phyloP scores from a whole-genome alignment of 352 stramenopile genomes.

The Pseudoperonospora humuli region DNA sequence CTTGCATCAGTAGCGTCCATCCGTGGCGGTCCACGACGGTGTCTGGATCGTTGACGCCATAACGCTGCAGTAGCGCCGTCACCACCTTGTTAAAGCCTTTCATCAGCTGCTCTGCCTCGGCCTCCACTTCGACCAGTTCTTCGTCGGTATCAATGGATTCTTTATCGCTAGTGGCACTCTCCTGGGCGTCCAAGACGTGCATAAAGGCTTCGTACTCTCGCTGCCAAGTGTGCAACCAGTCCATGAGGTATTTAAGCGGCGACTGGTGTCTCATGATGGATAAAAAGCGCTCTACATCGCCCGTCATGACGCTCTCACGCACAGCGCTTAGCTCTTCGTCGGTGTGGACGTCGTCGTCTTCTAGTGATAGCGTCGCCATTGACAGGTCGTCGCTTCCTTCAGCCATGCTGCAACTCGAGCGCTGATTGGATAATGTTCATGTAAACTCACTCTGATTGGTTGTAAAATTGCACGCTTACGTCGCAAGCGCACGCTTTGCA shows the following conservation, averaged over 20 bases:
- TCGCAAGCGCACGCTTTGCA: too few relatives aligned
- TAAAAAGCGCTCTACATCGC: conserved; percentile 44
- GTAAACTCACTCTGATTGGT: conserved; percentile 12
- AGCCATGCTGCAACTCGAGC: conserved; percentile 14
- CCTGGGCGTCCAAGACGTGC: conserved; percentile 56
- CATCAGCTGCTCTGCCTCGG: conserved; percentile 58
- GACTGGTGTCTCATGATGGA: conserved; percentile 22
- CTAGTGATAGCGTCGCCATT: conserved; percentile 37
- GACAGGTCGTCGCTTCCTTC: conserved; percentile 34
- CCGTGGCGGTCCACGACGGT: conserved; percentile 59
- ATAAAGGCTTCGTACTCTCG: conserved; percentile 81
- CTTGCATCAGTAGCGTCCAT: conserved; percentile 84
- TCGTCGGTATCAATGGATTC: conserved; percentile 34
- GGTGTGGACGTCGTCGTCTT: conserved; percentile 20
- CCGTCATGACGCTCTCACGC: conserved; percentile 45
- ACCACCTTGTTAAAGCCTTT: conserved; percentile 53
- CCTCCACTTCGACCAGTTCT: conserved; percentile 66
- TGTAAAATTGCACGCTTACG: too few relatives aligned
- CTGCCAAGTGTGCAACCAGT: conserved; percentile 84
- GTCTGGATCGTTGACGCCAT: conserved; percentile 34
- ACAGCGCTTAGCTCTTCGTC: conserved; percentile 46
- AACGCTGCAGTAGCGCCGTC: conserved; percentile 37
- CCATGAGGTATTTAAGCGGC: conserved; percentile 68
- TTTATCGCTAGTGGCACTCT: conserved; percentile 24
- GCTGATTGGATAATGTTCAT: conserved; percentile 14